phyloP scores from a whole-genome alignment of 345 rosid species.

The Melaleuca quinquenervia region DNA sequence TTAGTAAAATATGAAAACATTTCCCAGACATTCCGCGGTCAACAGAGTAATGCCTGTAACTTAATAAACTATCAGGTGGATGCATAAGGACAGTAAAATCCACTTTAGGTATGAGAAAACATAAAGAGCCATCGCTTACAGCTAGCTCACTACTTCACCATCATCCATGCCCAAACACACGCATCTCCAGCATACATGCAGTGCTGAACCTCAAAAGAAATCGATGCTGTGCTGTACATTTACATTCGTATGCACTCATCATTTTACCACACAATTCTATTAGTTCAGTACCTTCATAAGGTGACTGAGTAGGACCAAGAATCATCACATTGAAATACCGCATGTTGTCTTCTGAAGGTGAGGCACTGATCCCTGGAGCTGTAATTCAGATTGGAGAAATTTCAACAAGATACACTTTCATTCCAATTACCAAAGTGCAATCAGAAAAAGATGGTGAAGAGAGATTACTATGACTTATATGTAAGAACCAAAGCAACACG shows the following conservation, averaged over 20 bases:
- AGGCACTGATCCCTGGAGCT: slow-evolving; percentile 6
- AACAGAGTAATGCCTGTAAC: not conserved
- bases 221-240: not conserved
- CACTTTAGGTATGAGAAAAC: not conserved
- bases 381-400: not conserved
- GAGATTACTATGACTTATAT: not conserved
- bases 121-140: not conserved
- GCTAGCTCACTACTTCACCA: not conserved
- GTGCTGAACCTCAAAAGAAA: not conserved
- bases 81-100: not conserved
- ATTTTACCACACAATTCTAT: not conserved
- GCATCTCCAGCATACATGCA: not conserved
- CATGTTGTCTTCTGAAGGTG: slow-evolving; percentile 3
- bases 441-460: not conserved
- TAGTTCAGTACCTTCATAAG: not conserved
- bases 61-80: not conserved
- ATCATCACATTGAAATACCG: slow-evolving; percentile 1
- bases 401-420: not conserved
- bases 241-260: not conserved
- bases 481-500: not conserved
- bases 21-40: not conserved
- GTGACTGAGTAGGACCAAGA: slow-evolving; percentile 1
- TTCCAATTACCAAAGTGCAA: not conserved
- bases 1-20: not conserved
- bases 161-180: not conserved